A percentile compares a stretch with the other conserved stretches of the same genome.
phyloP scores from a whole-genome alignment of 257 asterid species.

The Echites panduratus region DNA sequence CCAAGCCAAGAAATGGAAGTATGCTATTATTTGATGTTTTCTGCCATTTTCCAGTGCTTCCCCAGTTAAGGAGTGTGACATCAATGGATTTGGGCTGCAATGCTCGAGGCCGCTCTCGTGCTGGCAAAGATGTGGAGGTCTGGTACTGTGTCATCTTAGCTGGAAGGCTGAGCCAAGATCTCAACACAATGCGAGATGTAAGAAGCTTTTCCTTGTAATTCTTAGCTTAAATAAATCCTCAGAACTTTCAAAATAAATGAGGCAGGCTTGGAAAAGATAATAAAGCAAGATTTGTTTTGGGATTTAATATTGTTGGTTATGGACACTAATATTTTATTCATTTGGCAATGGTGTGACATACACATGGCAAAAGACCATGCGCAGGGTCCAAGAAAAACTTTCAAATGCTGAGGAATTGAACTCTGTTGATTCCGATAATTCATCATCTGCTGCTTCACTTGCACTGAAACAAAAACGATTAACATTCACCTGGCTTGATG shows the following conservation, averaged over 20 bases:
- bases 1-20: not conserved
- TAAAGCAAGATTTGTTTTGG: not conserved
- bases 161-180: slow-evolving; percentile 88
- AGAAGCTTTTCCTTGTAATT: slow-evolving; percentile 27
- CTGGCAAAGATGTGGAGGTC: slow-evolving; percentile 64
- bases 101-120: slow-evolving; percentile 81
- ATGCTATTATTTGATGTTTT: slow-evolving; percentile 14
- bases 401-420: slow-evolving; percentile 36
- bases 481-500: slow-evolving; percentile 93
- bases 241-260: not conserved
- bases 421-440: slow-evolving; percentile 41
- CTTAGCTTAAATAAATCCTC: slow-evolving; percentile 8
- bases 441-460: slow-evolving; percentile 44
- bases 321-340: slow-evolving; percentile 12
- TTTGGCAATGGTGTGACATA: slow-evolving; percentile 26
- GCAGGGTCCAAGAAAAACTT: slow-evolving; percentile 77
- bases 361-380: slow-evolving; percentile 66
- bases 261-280: not conserved
- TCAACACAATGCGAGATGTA: slow-evolving; percentile 88
- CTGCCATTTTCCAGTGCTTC: slow-evolving; percentile 65
- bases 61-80: slow-evolving; percentile 84
- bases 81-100: slow-evolving; percentile 84
- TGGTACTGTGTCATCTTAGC: slow-evolving; percentile 95
- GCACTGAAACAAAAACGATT: slow-evolving; percentile 72
- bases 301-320: not conserved